Evolutionary conservation across 371 early-diverging fungal genomes (phyloP).

Genomic region (Mortierella sp.): DNA sequence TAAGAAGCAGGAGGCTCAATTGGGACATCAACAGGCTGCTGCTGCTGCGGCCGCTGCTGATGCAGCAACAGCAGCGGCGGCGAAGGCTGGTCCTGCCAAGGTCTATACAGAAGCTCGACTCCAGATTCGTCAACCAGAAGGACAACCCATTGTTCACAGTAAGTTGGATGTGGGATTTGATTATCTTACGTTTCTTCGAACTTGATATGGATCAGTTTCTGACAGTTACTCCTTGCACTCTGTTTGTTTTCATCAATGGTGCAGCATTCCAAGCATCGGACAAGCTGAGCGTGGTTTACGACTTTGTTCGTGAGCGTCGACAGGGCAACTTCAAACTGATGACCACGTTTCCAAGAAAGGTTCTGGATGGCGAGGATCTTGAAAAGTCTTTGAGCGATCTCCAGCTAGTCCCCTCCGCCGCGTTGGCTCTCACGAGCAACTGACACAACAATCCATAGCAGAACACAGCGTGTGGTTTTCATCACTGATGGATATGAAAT

Average conservation of each 20-base stretch:
- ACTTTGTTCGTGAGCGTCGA: constrained; percentile 70
- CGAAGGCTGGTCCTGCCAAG: constrained; percentile 54
- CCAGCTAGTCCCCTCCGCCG: constrained; percentile 39
- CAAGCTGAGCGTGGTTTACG: constrained; percentile 72
- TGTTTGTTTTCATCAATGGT: constrained; percentile 68
- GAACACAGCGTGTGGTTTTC: too few species aligned
- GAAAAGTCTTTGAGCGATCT: constrained; percentile 42
- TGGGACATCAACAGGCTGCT: constrained; percentile 32
- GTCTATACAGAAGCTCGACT: constrained; percentile 79
- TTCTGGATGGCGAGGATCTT: constrained; percentile 33
- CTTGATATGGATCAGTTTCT: too few species aligned
- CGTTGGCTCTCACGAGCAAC: constrained; percentile 38
- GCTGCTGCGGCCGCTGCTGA: constrained; percentile 48
- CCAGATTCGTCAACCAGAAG: constrained; percentile 62
- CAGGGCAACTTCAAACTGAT: constrained; percentile 69
- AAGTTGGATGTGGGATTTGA: not conserved
- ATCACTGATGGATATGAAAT: too few species aligned
- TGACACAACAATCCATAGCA: too few species aligned
- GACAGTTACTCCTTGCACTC: constrained; percentile 20
- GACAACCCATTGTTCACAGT: constrained; percentile 37
- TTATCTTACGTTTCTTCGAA: not conserved
- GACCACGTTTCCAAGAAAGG: constrained; percentile 79
- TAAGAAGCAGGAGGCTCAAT: constrained; percentile 43
- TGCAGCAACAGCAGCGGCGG: constrained; percentile 33
- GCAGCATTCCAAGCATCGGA: constrained; percentile 79